phyloP scores from a whole-genome alignment of 2,329 filamentous ascomycete species.

The Aspergillus carbonarius region DNA sequence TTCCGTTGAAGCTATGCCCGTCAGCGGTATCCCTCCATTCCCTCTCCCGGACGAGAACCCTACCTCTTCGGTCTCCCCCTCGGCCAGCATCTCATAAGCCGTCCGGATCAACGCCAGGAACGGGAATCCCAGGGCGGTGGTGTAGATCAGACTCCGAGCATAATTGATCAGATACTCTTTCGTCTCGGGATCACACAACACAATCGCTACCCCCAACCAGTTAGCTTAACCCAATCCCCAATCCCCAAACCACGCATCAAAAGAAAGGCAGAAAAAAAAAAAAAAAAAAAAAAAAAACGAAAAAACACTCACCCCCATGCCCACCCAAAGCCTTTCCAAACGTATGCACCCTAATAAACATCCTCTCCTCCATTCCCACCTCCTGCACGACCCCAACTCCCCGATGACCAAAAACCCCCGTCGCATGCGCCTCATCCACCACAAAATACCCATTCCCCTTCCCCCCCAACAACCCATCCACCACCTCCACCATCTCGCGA shows the following conservation, averaged over 20 bases:
- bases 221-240: conserved; percentile 1
- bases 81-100: conserved; percentile 57
- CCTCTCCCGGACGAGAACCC: conserved; percentile 7
- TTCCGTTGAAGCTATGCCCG: conserved; percentile 39
- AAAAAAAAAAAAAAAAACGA: background rate
- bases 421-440: conserved; percentile 58
- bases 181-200: conserved; percentile 61
- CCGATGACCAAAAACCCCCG: conserved; percentile 50
- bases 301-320: conserved; percentile 61
- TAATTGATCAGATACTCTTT: conserved; percentile 72
- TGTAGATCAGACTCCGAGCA: conserved; percentile 72
- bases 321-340: conserved; percentile 58
- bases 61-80: conserved; percentile 51
- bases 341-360: conserved; percentile 53
- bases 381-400: conserved; percentile 52
- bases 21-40: conserved; percentile 3
- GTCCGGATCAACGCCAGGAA: conserved; percentile 59
- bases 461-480: conserved; percentile 56
- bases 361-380: conserved; percentile 51
- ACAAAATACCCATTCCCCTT: conserved; percentile 56
- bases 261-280: background rate
- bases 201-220: conserved; percentile 47
- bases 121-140: conserved; percentile 65
- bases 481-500: conserved; percentile 56
- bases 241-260: background rate